Percentiles rank a stretch among this genome's conserved stretches.
Evolutionary conservation across 495 filamentous ascomycete species (phyloP).

Genomic region (Clavariopsis aquatica): DNA sequence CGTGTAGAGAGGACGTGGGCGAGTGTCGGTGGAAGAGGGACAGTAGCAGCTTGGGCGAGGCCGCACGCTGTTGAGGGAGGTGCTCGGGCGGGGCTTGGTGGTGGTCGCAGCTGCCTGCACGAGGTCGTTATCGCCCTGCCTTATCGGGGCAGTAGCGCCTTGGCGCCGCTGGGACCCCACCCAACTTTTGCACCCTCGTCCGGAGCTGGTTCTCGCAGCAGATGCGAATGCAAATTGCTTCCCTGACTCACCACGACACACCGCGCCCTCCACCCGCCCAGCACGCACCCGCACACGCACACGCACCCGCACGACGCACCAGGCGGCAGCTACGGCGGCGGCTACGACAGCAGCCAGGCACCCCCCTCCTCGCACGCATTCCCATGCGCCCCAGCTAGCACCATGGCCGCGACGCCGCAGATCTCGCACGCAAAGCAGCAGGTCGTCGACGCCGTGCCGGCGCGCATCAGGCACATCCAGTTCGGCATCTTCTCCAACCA

Average conservation of each 20-base stretch:
- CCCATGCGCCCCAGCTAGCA: not conserved
- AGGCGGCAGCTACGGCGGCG: too few relatives aligned
- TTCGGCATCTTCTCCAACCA: conserved; percentile 91
- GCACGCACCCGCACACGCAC: too few relatives aligned
- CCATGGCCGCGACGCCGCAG: conserved; percentile 11
- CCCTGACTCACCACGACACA: not conserved
- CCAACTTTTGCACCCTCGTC: not conserved
- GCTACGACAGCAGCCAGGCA: not conserved
- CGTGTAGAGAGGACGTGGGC: too few relatives aligned
- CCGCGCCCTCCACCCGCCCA: not conserved
- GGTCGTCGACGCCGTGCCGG: conserved; percentile 81
- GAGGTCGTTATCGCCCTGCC: not conserved
- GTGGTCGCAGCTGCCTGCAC: not conserved
- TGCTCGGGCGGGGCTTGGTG: conserved; percentile 8
- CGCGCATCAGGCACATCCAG: conserved; percentile 87
- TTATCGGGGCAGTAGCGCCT: conserved; percentile 4
- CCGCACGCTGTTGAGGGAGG: too few relatives aligned
- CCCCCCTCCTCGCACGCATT: conserved; percentile 43
- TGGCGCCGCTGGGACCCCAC: conserved; percentile 15
- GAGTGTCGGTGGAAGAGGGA: not conserved
- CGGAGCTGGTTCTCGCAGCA: not conserved
- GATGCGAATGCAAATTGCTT: not conserved
- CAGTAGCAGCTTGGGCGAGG: not conserved
- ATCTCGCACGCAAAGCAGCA: conserved; percentile 68
- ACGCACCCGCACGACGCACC: too few relatives aligned